These are phyloP conservation scores for Peronospora farinosa DNA, from an alignment of 352 stramenopile genomes.

Conservation along the genomic window DNA sequence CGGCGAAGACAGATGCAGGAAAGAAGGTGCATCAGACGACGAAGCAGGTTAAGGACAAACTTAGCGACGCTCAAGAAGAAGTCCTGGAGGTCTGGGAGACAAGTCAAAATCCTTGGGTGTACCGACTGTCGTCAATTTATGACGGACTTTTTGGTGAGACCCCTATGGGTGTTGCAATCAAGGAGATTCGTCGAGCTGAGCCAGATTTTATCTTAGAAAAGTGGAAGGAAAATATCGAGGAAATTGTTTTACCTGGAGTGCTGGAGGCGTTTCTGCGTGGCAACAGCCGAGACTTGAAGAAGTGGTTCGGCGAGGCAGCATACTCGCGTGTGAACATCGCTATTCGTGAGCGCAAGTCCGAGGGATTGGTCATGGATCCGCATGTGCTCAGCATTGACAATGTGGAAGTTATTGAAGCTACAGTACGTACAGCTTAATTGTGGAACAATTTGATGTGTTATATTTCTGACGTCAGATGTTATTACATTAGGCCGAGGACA, in stretches of 20 bases:
- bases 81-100: conserved; percentile 96
- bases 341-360: conserved; percentile 91
- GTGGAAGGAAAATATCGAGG: conserved; percentile 92
- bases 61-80: conserved; percentile 76
- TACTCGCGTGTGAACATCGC: conserved; percentile 93
- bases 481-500: conserved; percentile 78
- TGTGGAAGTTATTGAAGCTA: conserved; percentile 93
- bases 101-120: conserved; percentile 97
- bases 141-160: conserved; percentile 96
- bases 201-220: conserved; percentile 95
- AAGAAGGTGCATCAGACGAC: conserved; percentile 65
- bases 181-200: conserved; percentile 93
- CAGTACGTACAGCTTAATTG: conserved; percentile 31
- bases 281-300: conserved; percentile 93
- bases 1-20: conserved; percentile 66
- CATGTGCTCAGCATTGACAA: conserved; percentile 96
- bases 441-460: background rate
- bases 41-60: conserved; percentile 74
- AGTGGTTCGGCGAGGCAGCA: conserved; percentile 93
- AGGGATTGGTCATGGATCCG: conserved; percentile 90
- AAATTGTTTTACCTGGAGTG: conserved; percentile 91
- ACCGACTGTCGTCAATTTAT: conserved; percentile 96
- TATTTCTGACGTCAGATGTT: conserved; percentile 11
- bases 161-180: conserved; percentile 91
- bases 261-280: conserved; percentile 93